Evolutionary conservation across 1,139 yeast species (phyloP), one percentile per base, ranked within the genome.

Genomic region (Taphrina communis): DNA sequence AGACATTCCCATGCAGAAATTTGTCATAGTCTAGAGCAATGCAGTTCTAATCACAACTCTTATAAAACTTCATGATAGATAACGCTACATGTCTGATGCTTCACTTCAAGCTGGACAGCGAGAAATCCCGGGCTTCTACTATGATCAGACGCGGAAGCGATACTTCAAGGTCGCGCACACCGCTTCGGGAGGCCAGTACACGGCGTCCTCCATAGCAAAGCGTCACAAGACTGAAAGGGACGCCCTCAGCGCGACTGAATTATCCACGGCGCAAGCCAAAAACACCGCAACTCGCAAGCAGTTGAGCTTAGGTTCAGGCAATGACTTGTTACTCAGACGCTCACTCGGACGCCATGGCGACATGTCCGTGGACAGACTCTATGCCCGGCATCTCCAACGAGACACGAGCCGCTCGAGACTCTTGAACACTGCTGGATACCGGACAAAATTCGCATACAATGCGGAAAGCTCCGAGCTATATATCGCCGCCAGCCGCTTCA

Each of bases 111-210:
- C 12, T 2, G 58, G 60, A 38, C 60, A 38, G 17, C 19, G 52
- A 50, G 48, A 51, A 11, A 66, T 66, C 17, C 69, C 69, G 4
- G 69, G 69, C 42, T 66, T 48, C 50, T 59, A 52, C 39, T 66
- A 59, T 66, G 69, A 66, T 42, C 46, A 44, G 11, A 57, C 44
- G 38, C 48, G 51, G 19, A 60, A 46, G 21, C 19, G 56, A 14
- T 59, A 66, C 44, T 66, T 66, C 55, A 65, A 51, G 44, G 35
- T 65, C 17, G 61, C 60, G 8, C 67, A 63, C 59, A 31, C 67
- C 17, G 59, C 61, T 11, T 57, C 59, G 19, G 67, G 67, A 7
- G 62, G 62, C 21, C 39, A 44, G 14, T 58, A 58, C 31, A 58
- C 62, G 25, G 52, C 52, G 6, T 58, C 62, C 17, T 42, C 62